Conservation (phyloP, 192 early-diverging fungal genomes). For the Haplosporangium gracile region DNA sequence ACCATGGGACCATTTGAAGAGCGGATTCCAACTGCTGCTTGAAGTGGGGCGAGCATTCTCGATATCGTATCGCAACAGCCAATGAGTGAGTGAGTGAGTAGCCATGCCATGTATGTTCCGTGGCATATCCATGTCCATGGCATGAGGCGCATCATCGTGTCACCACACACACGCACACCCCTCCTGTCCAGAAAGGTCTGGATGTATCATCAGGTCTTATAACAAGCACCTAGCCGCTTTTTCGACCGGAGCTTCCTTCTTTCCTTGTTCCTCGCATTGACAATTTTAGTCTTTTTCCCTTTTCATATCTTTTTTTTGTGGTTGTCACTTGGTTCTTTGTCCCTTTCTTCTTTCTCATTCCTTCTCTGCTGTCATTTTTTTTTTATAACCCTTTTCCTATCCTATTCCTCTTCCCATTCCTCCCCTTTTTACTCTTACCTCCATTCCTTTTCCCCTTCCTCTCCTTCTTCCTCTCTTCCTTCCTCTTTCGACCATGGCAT, state of each 20-base stretch:
- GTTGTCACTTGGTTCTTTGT: background rate
- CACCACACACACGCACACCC: too few species aligned
- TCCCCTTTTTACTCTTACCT: background rate
- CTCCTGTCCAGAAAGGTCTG: too few species aligned
- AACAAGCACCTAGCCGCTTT: too few species aligned
- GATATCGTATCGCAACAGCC: too few species aligned
- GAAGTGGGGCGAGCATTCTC: too few species aligned
- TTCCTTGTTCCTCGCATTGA: constrained; percentile 6
- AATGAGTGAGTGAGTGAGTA: too few species aligned
- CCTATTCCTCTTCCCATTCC: background rate
- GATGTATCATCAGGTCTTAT: too few species aligned
- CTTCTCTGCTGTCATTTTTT: background rate
- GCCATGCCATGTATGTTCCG: too few species aligned
- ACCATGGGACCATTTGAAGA: too few species aligned
- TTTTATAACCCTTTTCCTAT: background rate
- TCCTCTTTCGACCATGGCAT: background rate
- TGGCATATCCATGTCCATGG: too few species aligned
- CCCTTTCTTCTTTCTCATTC: background rate
- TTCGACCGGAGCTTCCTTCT: background rate
- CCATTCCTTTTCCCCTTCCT: background rate
- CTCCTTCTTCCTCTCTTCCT: background rate
- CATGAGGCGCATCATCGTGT: too few species aligned
- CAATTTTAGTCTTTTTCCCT: background rate
- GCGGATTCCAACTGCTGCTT: too few species aligned
- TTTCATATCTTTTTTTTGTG: background rate